These are phyloP conservation scores for Perilla frutescens DNA, from an alignment of 257 asterid genomes.

Conservation along the genomic window DNA sequence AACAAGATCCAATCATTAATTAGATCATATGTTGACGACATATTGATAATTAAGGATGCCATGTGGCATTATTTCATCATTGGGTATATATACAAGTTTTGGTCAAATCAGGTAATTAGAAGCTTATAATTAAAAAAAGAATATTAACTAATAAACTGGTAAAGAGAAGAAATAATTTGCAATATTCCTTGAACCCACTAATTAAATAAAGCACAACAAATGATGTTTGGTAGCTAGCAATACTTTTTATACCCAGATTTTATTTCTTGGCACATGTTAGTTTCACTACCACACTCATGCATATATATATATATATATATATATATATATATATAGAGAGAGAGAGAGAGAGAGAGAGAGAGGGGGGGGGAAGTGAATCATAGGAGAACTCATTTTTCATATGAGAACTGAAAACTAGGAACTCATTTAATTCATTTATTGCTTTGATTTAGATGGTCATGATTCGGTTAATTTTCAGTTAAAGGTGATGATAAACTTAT, in stretches of 20 bases:
- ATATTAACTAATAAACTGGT: neutral
- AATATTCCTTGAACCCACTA: slow-evolving; percentile 39
- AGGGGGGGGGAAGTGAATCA: too few relatives aligned
- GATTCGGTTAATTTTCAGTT: too few relatives aligned
- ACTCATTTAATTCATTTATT: too few relatives aligned
- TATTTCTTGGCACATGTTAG: slow-evolving; percentile 46
- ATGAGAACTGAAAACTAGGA: too few relatives aligned
- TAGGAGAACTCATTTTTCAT: too few relatives aligned
- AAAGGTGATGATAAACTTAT: too few relatives aligned
- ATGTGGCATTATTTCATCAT: slow-evolving; percentile 40
- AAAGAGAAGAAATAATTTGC: slow-evolving; percentile 30
- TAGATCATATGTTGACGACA: slow-evolving; percentile 26
- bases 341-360: too few relatives aligned
- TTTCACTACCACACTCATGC: slow-evolving; percentile 21
- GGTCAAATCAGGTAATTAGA: slow-evolving; percentile 48
- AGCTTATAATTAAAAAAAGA: slow-evolving; percentile 16
- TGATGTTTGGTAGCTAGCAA: slow-evolving; percentile 43
- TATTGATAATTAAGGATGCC: slow-evolving; percentile 18
- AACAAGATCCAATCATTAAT: slow-evolving; percentile 26
- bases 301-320: too few relatives aligned
- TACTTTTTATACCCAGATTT: slow-evolving; percentile 25
- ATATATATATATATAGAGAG: too few relatives aligned
- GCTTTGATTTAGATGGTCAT: too few relatives aligned
- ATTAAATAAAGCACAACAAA: slow-evolving; percentile 33
- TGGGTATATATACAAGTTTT: slow-evolving; percentile 35